Conservation (phyloP, 352 stramenopile species). For the Pythium scleroteichum region DNA sequence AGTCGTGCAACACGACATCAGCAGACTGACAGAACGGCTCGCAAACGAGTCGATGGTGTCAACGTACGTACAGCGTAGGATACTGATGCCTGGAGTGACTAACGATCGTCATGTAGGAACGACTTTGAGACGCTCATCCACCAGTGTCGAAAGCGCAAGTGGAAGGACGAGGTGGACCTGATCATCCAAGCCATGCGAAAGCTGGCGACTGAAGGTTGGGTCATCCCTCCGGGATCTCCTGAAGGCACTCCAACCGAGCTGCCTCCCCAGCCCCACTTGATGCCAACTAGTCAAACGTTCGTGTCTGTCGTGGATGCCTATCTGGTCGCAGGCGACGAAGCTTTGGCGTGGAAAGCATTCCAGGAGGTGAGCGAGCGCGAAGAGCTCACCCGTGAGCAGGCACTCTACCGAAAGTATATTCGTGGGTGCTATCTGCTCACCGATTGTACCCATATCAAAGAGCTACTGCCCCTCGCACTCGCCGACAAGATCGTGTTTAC, state of each 20-base stretch:
- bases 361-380: conserved; percentile 43
- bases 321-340: conserved; percentile 61
- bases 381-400: conserved; percentile 42
- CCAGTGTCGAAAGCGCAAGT: conserved; percentile 81
- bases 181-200: conserved; percentile 61
- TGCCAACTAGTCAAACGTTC: conserved; percentile 64
- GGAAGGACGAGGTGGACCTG: conserved; percentile 66
- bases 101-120: conserved; percentile 35
- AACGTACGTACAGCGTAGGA: conserved; percentile 39
- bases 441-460: conserved; percentile 57
- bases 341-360: conserved; percentile 57
- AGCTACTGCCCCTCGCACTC: conserved; percentile 47
- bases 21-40: conserved; percentile 53
- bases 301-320: conserved; percentile 78
- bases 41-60: conserved; percentile 46
- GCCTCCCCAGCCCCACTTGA: conserved; percentile 50
- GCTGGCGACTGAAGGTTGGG: conserved; percentile 50
- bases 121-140: conserved; percentile 85
- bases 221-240: conserved; percentile 2
- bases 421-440: conserved; percentile 64
- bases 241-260: conserved; percentile 2
- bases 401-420: conserved; percentile 75
- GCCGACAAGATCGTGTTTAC: conserved; percentile 59
- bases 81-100: not conserved
- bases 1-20: conserved; percentile 74